phyloP scores from a whole-genome alignment of 176 grass and related monocot genomes.

The Saccharum spontaneum region DNA sequence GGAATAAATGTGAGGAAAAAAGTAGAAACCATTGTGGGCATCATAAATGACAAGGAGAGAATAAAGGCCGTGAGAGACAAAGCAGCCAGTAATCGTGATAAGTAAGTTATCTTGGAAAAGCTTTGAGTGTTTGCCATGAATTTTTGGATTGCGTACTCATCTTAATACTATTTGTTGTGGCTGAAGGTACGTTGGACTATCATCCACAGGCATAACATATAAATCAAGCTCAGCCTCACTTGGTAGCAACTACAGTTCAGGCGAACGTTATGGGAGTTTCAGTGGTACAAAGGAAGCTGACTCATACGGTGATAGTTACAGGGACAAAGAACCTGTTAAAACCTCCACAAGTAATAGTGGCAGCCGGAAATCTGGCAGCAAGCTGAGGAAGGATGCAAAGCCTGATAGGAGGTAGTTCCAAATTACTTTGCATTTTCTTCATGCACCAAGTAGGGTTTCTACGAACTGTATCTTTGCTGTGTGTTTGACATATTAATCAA shows the following conservation, averaged over 20 bases:
- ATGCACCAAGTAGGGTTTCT: not conserved
- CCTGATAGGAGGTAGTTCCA: slow-evolving; percentile 50
- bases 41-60: slow-evolving; percentile 91
- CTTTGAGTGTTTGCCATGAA: not conserved
- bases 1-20: slow-evolving; percentile 99
- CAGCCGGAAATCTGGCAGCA: slow-evolving; percentile 49
- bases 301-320: slow-evolving; percentile 62
- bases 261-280: slow-evolving; percentile 80
- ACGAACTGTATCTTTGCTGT: not conserved
- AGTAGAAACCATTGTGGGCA: slow-evolving; percentile 78
- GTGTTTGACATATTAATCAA: not conserved
- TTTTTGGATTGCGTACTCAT: slow-evolving; percentile 6
- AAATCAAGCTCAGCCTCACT: slow-evolving; percentile 81
- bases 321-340: slow-evolving; percentile 59
- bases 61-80: slow-evolving; percentile 93
- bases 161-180: slow-evolving; percentile 43
- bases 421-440: slow-evolving; percentile 27
- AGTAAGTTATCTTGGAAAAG: slow-evolving; percentile 53
- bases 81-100: slow-evolving; percentile 82
- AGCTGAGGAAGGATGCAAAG: slow-evolving; percentile 46
- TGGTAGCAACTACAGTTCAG: slow-evolving; percentile 58
- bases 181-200: slow-evolving; percentile 86
- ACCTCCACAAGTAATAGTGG: slow-evolving; percentile 42
- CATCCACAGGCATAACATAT: slow-evolving; percentile 81
- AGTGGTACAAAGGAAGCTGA: slow-evolving; percentile 68